A percentile compares a stretch with the other conserved stretches of the same genome.
Conservation (phyloP, 2,329 filamentous ascomycete species). For the Diaporthe ilicicola region DNA sequence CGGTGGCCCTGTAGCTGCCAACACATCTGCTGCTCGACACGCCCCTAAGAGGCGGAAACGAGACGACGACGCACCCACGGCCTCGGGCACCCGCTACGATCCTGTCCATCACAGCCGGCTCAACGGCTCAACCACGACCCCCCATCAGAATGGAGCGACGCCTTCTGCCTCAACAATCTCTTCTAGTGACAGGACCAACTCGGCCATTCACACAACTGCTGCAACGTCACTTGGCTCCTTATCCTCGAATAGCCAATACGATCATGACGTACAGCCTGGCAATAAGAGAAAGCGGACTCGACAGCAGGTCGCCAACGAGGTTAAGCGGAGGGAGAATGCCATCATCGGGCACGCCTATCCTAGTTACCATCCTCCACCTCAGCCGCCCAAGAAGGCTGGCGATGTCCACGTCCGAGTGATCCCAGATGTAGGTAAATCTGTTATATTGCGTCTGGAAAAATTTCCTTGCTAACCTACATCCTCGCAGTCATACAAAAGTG, state of each 20-base stretch:
- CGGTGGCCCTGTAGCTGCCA: slow-evolving; percentile 36
- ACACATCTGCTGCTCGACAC: slow-evolving; percentile 51
- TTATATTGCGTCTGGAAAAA: background rate
- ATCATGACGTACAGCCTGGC: slow-evolving; percentile 73
- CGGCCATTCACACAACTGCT: slow-evolving; percentile 83
- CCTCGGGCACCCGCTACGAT: slow-evolving; percentile 61
- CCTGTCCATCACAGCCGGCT: slow-evolving; percentile 75
- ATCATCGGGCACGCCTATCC: slow-evolving; percentile 74
- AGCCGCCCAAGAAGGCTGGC: slow-evolving; percentile 88
- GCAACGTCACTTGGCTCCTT: slow-evolving; percentile 84
- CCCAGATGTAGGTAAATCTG: slow-evolving; percentile 64
- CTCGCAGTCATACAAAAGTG: slow-evolving; percentile 53
- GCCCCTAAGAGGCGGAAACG: slow-evolving; percentile 79
- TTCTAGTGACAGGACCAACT: slow-evolving; percentile 85
- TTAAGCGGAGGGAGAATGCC: slow-evolving; percentile 80
- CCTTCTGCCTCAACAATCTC: slow-evolving; percentile 72
- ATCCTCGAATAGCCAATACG: slow-evolving; percentile 69
- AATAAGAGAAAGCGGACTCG: slow-evolving; percentile 90
- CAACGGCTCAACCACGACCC: slow-evolving; percentile 75
- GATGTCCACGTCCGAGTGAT: slow-evolving; percentile 74
- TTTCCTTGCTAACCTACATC: slow-evolving; percentile 10
- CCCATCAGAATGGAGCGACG: slow-evolving; percentile 68
- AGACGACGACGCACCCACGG: slow-evolving; percentile 57
- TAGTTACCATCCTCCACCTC: slow-evolving; percentile 85
- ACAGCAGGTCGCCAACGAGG: slow-evolving; percentile 83